phyloP scores from a whole-genome alignment of 805 yeast species.

The Starmerella cellae region DNA sequence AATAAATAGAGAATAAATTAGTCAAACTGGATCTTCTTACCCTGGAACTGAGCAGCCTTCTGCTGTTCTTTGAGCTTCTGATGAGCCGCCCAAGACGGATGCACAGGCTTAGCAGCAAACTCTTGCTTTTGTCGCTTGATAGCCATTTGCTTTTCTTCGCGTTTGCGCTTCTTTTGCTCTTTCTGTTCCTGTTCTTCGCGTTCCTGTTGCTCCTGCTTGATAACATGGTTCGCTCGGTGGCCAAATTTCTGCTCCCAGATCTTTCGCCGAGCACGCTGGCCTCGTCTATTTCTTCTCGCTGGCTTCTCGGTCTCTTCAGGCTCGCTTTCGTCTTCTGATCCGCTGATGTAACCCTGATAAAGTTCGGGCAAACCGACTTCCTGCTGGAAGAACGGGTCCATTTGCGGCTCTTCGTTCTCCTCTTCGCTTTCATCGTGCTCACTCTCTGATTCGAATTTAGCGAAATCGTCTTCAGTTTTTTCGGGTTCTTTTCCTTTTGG shows the following conservation, averaged over 20 bases:
- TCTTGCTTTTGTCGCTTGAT: conserved; percentile 23
- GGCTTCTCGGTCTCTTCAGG: conserved; percentile 18
- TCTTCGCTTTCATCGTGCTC: conserved; percentile 6
- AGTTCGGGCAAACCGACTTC: conserved; percentile 27
- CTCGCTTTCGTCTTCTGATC: conserved; percentile 41
- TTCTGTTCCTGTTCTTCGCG: conserved; percentile 36
- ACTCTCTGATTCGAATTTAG: conserved; percentile 1
- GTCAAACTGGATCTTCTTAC: conserved; percentile 75
- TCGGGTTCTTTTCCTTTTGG: neutral
- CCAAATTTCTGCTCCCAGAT: conserved; percentile 94
- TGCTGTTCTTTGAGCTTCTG: conserved; percentile 53
- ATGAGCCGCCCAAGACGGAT: conserved; percentile 98
- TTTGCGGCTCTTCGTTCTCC: conserved; percentile 26
- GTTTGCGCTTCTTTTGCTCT: conserved; percentile 12
- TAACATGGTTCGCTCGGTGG: conserved; percentile 64
- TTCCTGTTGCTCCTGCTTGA: conserved; percentile 45
- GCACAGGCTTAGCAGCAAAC: conserved; percentile 34
- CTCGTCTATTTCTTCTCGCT: conserved; percentile 75
- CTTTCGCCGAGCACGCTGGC: conserved; percentile 92
- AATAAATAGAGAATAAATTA: neutral
- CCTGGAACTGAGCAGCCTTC: conserved; percentile 53
- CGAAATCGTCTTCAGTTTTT: conserved; percentile 4
- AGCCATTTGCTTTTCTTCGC: conserved; percentile 7
- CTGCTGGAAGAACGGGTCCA: conserved; percentile 28
- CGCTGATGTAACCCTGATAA: conserved; percentile 64